Evolutionary conservation across 192 early-diverging fungal species (phyloP), one percentile per base, ranked within the genome.

Genomic region (Diversispora eburnea): DNA sequence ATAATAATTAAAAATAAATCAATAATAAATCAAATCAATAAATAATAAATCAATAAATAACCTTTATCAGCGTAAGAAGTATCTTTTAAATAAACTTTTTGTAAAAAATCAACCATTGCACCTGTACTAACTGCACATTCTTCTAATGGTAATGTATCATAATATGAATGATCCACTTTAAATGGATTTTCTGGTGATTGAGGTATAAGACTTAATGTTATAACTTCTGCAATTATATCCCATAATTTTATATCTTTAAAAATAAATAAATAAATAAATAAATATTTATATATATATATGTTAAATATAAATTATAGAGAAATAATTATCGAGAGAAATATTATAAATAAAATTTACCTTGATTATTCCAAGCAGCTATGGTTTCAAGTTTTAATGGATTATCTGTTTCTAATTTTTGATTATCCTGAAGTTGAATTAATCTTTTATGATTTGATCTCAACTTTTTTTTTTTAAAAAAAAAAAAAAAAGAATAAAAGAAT

Each of bases 171-270:
- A 55, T 88, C 83, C 20, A 91, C 81, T 47, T 84, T 80, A 76
- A 89, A 91, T 1, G 90, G 90, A 76, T 91, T 91, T 57, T 85
- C 78, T 1, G 87, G 87, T 43, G 85, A 0, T 33, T 33, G 82
- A 52, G 82, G 84, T 45, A 72, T 74, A 65, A 88, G 60, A 9
- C 88, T 81, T 17, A 85, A 77, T 45, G 82, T 83, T 12, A 91
- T 84, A 19, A 91, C 84, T 77, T 91, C 90, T 13, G 87, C 90
- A 49, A 91, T 78, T 8, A 91, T 86, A 61, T 91, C 87, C 85
- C 88, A 87, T 3, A 88, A 81, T 3, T 83, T 73, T 17, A 89
- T 81, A 70, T 91, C 88, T 80, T 69, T 54, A 45, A 19, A 62
- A 62, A 5, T 5, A 74, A 22, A 13, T 1, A 58, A 48, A 4